These are phyloP conservation scores for Neopestalotiopsis sp. DNA, from an alignment of 2,329 filamentous ascomycete species.

Conservation along the genomic window DNA sequence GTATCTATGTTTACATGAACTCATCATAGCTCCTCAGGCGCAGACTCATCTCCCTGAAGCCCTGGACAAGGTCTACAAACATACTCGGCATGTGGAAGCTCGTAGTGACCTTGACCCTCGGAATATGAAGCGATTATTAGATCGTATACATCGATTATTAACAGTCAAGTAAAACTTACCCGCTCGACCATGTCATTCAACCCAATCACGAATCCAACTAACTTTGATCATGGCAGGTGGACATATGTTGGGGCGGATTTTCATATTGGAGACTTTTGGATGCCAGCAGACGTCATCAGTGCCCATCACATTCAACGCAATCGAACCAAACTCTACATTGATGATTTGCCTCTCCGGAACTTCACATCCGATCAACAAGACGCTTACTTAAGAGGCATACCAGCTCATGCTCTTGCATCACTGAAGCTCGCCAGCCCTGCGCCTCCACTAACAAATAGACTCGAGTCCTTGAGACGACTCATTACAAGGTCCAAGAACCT, in stretches of 20 bases:
- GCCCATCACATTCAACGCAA: constrained; percentile 34
- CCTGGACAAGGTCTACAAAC: constrained; percentile 41
- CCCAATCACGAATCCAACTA: neutral
- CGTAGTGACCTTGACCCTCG: constrained; percentile 45
- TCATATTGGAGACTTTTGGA: constrained; percentile 37
- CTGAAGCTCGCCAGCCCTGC: constrained; percentile 46
- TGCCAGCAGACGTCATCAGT: constrained; percentile 46
- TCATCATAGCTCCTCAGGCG: constrained; percentile 42
- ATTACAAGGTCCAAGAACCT: constrained; percentile 43
- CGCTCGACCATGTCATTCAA: neutral
- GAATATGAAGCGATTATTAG: constrained; percentile 42
- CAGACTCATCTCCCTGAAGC: constrained; percentile 38
- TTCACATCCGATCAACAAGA: constrained; percentile 40
- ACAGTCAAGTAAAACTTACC: constrained; percentile 44
- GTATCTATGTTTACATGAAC: constrained; percentile 42
- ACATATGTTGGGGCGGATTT: constrained; percentile 40
- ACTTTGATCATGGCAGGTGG: constrained; percentile 39
- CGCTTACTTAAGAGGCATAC: constrained; percentile 44
- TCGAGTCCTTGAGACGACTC: constrained; percentile 49
- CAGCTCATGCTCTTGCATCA: constrained; percentile 44
- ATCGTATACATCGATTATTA: constrained; percentile 40
- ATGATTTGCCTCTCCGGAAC: constrained; percentile 46
- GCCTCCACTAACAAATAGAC: constrained; percentile 46
- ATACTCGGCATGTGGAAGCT: constrained; percentile 48
- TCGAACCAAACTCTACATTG: constrained; percentile 43